Conservation (phyloP, 2,329 filamentous ascomycete species). For the Grosmannia clavigera region DNA sequence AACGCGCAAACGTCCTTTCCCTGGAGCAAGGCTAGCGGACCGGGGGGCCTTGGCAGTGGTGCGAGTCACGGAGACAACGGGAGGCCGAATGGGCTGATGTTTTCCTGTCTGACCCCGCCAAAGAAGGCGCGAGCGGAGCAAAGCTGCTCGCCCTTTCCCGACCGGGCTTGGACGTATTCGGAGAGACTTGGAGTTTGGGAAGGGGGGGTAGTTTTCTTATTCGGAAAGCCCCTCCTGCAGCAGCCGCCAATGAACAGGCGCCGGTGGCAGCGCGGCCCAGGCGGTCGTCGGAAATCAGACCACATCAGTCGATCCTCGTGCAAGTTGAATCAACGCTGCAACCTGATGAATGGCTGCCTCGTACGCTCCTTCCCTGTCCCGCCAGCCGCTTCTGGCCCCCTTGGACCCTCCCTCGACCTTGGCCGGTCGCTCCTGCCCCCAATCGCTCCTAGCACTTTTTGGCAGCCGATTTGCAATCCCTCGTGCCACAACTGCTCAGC, state of each 20-base stretch:
- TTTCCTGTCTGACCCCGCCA: neutral
- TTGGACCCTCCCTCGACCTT: too few species aligned
- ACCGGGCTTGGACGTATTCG: neutral
- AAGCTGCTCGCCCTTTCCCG: neutral
- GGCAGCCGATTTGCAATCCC: too few species aligned
- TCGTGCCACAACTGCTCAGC: too few species aligned
- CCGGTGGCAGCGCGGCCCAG: slow-evolving; percentile 5
- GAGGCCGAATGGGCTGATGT: slow-evolving; percentile 2
- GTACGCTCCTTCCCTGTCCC: slow-evolving; percentile 4
- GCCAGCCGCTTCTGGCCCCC: neutral
- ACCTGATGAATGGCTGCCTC: slow-evolving; percentile 9
- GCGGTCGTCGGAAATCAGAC: slow-evolving; percentile 13
- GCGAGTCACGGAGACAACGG: slow-evolving; percentile 1
- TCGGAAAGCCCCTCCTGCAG: neutral
- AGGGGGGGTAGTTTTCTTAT: too few species aligned
- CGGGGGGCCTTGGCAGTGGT: neutral
- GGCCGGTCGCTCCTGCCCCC: too few species aligned
- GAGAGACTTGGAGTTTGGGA: neutral
- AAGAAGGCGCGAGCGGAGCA: neutral
- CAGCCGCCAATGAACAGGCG: slow-evolving; percentile 2
- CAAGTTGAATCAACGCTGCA: slow-evolving; percentile 11
- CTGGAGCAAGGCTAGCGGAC: too few species aligned
- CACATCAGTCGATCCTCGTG: slow-evolving; percentile 15
- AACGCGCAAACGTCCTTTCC: too few species aligned
- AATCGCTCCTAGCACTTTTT: too few species aligned